Evolutionary conservation across 169 alveolate species (phyloP).

Genomic region (Babesia ovis): DNA sequence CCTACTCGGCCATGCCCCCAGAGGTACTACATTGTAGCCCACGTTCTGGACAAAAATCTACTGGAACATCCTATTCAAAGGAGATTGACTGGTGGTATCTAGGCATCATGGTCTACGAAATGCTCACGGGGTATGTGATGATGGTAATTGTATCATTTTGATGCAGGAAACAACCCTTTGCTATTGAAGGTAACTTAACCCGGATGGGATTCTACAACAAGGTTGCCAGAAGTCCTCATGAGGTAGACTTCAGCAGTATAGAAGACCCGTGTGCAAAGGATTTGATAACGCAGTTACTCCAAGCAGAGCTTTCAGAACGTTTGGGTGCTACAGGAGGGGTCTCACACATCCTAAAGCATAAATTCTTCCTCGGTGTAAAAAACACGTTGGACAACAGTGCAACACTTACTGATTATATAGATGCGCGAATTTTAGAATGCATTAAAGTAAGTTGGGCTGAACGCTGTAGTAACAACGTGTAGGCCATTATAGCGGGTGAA

Average conservation of each 20-base stretch:
- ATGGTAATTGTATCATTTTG: neutral
- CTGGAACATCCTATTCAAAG: neutral
- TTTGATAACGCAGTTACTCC: constrained; percentile 15
- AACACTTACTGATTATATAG: neutral
- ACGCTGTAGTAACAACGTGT: neutral
- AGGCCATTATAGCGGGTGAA: constrained; percentile 5
- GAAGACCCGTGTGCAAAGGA: constrained; percentile 5
- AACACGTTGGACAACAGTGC: neutral
- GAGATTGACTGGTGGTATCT: constrained; percentile 48
- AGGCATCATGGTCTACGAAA: constrained; percentile 31
- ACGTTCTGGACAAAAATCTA: neutral
- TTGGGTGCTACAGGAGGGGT: constrained; percentile 23
- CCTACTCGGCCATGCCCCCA: constrained; percentile 35
- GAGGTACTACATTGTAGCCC: constrained; percentile 20
- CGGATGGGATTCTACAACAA: constrained; percentile 13
- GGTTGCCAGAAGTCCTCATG: constrained; percentile 19
- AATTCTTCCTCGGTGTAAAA: constrained; percentile 17
- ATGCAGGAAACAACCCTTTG: constrained; percentile 4
- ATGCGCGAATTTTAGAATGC: constrained; percentile 11
- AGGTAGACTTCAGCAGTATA: constrained; percentile 10
- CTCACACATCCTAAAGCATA: neutral
- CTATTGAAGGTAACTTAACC: neutral
- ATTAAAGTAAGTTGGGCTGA: constrained; percentile 5
- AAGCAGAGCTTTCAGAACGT: constrained; percentile 9
- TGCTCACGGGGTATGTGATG: constrained; percentile 32